These are phyloP conservation scores for Colletotrichum neosansevieriae DNA, from an alignment of 2,329 filamentous ascomycete species.

Conservation along the genomic window DNA sequence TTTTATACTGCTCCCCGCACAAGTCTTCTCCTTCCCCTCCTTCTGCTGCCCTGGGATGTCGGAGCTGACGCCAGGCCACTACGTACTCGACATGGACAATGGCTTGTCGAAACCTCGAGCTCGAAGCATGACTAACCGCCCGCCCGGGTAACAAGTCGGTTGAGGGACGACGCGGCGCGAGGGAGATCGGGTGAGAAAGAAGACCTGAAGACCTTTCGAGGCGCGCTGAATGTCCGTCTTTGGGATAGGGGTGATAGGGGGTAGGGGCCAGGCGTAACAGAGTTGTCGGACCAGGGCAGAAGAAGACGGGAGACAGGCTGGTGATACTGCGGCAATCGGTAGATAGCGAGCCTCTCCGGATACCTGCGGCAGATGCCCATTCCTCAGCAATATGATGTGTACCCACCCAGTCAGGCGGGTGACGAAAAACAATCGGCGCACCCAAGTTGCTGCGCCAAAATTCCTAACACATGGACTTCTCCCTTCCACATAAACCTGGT, in stretches of 20 bases:
- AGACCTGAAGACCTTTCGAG: background rate
- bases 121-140: background rate
- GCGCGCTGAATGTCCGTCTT: no score
- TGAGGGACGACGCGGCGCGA: background rate
- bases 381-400: slow-evolving; percentile 1
- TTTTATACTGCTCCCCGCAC: background rate
- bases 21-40: background rate
- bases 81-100: background rate
- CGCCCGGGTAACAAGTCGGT: background rate
- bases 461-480: no score
- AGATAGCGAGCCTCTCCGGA: background rate
- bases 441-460: no score
- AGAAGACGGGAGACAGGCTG: background rate
- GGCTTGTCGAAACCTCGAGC: background rate
- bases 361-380: slow-evolving; percentile 4
- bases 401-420: no score
- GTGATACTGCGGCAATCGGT: slow-evolving; percentile 13
- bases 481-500: no score
- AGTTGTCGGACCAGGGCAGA: slow-evolving; percentile 15
- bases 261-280: background rate
- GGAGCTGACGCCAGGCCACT: background rate
- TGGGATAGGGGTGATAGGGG: background rate
- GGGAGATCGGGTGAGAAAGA: background rate
- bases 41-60: background rate
- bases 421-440: no score